phyloP scores from a whole-genome alignment of 78 protist species.

The Dictyostelium firmibasis region DNA sequence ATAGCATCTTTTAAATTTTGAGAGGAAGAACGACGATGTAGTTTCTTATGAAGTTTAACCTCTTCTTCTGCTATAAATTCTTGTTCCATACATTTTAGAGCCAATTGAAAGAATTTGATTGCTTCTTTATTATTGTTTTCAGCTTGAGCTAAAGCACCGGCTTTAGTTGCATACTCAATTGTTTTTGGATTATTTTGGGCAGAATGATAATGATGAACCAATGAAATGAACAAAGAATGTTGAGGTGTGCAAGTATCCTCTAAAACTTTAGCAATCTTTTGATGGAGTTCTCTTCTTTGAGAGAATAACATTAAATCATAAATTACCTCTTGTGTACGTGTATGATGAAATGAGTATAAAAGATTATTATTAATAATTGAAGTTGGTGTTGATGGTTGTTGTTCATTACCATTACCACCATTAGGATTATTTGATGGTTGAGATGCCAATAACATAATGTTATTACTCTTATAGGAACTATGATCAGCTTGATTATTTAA shows the following conservation, averaged over 20 bases:
- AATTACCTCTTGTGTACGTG: conserved; percentile 68
- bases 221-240: conserved; percentile 29
- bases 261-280: conserved; percentile 65
- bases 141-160: conserved; percentile 53
- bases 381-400: neutral
- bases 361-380: neutral
- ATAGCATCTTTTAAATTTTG: neutral
- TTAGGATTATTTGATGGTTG: neutral
- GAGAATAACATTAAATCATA: conserved; percentile 80
- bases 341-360: conserved; percentile 42
- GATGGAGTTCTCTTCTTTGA: conserved; percentile 79
- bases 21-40: conserved; percentile 22
- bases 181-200: conserved; percentile 76
- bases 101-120: conserved; percentile 52
- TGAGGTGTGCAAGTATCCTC: conserved; percentile 35
- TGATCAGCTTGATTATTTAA: neutral
- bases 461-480: neutral
- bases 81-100: conserved; percentile 60
- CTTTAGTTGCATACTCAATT: conserved; percentile 58
- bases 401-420: neutral
- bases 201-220: conserved; percentile 67
- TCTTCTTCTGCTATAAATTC: neutral
- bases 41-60: neutral
- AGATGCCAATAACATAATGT: neutral
- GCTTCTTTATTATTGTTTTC: conserved; percentile 69